Evolutionary conservation across 2,329 filamentous ascomycete species (phyloP).

Genomic region (Pleomassaria siparia): DNA sequence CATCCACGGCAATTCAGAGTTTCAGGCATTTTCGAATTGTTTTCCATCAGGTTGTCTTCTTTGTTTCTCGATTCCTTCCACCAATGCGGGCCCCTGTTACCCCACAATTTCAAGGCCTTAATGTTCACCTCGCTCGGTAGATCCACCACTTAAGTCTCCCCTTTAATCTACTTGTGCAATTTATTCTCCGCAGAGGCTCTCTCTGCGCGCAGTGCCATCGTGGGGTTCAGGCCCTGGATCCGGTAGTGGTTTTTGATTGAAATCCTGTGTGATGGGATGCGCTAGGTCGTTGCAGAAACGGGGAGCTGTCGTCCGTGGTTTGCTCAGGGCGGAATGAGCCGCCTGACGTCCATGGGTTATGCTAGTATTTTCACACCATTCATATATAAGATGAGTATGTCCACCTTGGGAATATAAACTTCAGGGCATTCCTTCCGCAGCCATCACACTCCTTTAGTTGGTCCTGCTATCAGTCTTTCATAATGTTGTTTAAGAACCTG

Average conservation of each 20-base stretch:
- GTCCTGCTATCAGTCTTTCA: slow-evolving; percentile 1
- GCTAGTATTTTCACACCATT: neutral
- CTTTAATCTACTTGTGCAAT: slow-evolving; percentile 10
- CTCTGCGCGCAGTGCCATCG: slow-evolving; percentile 3
- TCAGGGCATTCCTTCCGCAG: neutral
- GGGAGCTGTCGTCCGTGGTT: slow-evolving; percentile 17
- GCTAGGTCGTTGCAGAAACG: slow-evolving; percentile 16
- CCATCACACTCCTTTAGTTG: neutral
- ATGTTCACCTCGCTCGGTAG: too few species aligned
- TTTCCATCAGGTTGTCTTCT: too few species aligned
- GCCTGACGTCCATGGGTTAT: too few species aligned
- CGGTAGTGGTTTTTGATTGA: neutral
- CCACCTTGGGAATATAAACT: neutral
- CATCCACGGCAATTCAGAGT: slow-evolving; percentile 3
- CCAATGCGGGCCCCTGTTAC: slow-evolving; percentile 9
- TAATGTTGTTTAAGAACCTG: slow-evolving; percentile 36
- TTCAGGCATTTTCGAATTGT: slow-evolving; percentile 7
- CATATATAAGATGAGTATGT: neutral
- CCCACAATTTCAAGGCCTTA: slow-evolving; percentile 1
- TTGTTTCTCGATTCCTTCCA: slow-evolving; percentile 8
- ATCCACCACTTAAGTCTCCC: slow-evolving; percentile 4
- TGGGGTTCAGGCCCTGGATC: slow-evolving; percentile 12
- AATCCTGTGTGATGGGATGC: slow-evolving; percentile 15
- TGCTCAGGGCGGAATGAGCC: slow-evolving; percentile 5
- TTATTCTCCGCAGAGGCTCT: slow-evolving; percentile 22